Base-by-base conservation (phyloP, 495 filamentous ascomycete species). In the Xylaria intraflava region DNA sequence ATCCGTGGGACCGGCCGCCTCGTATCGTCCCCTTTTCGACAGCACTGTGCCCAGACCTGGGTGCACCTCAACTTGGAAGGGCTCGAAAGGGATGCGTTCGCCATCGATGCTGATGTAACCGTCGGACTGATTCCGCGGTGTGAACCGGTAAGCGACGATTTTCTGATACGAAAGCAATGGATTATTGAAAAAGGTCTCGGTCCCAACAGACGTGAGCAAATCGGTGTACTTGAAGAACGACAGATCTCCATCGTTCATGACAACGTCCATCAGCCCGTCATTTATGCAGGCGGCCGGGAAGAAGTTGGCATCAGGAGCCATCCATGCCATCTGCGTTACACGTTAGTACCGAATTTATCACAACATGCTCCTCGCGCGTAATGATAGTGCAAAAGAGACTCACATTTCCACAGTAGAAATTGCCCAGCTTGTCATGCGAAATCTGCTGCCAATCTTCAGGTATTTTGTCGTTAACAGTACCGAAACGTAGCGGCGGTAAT, bases 51-150 rank as follows among this genome's bases (percentile, higher is more conserved):
- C 93, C 22, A 97, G 72, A 0, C 90, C 88, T 42, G 78, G 76
- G 70, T 95, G 89, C 12, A 96, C 72, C 71, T 98, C 93, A 8
- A 82, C 89, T 71, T 98, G 93, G 67, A 95, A 92, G 0, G 88
- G 84, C 51, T 84, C 84, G 60, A 91, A 96, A 1, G 89, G 87
- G 10, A 94, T 72, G 20, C 81, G 74, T 68, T 98, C 93, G 23
- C 93, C 93, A 59, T 98, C 93, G 60, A 98, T 89, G 64, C 89
- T 92, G 67, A 98, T 91, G 69, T 89, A 93, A 4, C 93, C 90
- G 42, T 78, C 74, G 72, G 76, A 55, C 72, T 82, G 73, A 45
- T 79, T 71, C 19, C 83, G 84, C 0, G 93, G 93, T 0, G 85
- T 81, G 55, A 98, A 82, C 30, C 93, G 80, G 65, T 90, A 98